Evolutionary conservation across 306 rosid species (phyloP).

Genomic region (Quillaja saponaria): DNA sequence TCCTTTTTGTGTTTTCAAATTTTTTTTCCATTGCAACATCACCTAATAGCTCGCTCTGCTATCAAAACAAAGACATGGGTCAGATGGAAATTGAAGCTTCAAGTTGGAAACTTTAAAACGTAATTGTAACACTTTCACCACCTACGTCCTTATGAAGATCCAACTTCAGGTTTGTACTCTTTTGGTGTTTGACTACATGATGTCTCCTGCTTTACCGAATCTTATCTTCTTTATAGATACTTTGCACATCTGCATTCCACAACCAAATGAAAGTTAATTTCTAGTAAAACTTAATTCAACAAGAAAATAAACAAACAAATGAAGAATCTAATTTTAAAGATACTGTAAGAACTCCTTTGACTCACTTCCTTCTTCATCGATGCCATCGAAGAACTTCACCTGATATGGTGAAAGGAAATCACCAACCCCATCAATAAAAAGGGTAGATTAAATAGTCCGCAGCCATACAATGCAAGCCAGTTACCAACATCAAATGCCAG

Average conservation of each 20-base stretch:
- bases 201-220: conserved; percentile 33
- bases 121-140: conserved; percentile 26
- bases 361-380: conserved; percentile 76
- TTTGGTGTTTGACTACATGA: conserved; percentile 27
- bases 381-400: conserved; percentile 62
- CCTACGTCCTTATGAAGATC: conserved; percentile 24
- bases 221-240: conserved; percentile 28
- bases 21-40: conserved; percentile 42
- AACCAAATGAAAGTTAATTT: conserved; percentile 17
- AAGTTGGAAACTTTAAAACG: not conserved
- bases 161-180: conserved; percentile 24
- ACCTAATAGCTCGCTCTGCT: conserved; percentile 38
- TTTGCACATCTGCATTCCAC: conserved; percentile 49
- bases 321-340: conserved; percentile 11
- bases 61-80: conserved; percentile 1
- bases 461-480: conserved; percentile 5
- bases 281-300: conserved; percentile 26
- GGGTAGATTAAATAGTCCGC: conserved; percentile 20
- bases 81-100: conserved; percentile 8
- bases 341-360: conserved; percentile 21
- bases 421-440: not conserved
- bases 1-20: conserved; percentile 64
- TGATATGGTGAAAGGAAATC: conserved; percentile 5
- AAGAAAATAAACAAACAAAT: conserved; percentile 10
- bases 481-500: not conserved